Evolutionary conservation across 805 yeast species (phyloP), one percentile per base, ranked within the genome.

Genomic region (Jamesozyma piceae): DNA sequence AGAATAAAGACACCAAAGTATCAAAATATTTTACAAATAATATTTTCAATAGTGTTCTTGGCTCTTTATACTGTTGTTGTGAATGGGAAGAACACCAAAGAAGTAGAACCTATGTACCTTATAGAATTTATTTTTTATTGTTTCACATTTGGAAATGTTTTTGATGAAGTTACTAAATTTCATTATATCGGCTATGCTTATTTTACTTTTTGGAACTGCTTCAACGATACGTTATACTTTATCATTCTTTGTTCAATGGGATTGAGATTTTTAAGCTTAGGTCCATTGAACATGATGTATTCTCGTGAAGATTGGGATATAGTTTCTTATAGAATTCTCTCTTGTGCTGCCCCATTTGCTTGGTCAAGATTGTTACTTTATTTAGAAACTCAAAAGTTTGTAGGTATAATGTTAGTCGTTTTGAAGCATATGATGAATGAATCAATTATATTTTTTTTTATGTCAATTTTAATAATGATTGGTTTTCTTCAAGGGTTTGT

Each of bases 321-420:
- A 48, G 67, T 77, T 5, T 73, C 94, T 0, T 85, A 78, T 58
- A 66, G 94, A 47, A 59, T 85, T 2, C 63, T 87, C 38, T 79
- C 95, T 0, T 73, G 88, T 54, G 88, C 84, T 13, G 82, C 95
- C 5, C 95, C 95, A 2, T 68, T 87, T 49, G 79, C 87, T 74
- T 87, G 95, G 94, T 73, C 83, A 2, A 71, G 96, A 39, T 66
- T 87, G 39, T 64, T 87, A 43, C 69, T 87, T 30, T 86, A 72
- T 62, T 70, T 86, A 52, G 96, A 87, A 57, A 82, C 89, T 10
- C 78, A 79, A 49, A 74, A 75, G 51, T 86, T 87, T 60, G 84
- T 86, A 38, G 96, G 96, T 33, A 85, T 88, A 2, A 82, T 87
- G 87, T 74, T 87, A 48, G 90, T 87, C 24, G 90, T 87, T 4